These are phyloP conservation scores for Narthecium ossifragum DNA, from an alignment of 106 monocot genomes.

Conservation along the genomic window DNA sequence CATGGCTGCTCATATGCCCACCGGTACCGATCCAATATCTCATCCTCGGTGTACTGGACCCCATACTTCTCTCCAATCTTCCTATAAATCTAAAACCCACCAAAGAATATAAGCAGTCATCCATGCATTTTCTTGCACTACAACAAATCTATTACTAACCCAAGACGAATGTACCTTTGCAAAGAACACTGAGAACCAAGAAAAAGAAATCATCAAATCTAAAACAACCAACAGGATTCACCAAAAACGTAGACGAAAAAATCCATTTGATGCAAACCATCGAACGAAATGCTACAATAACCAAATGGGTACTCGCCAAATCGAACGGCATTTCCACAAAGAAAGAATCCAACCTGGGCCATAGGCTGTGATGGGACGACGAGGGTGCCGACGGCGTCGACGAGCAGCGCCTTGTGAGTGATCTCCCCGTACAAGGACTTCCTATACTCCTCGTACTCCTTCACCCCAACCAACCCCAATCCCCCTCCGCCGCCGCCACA, in stretches of 20 bases:
- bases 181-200: no score
- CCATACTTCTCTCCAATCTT: constrained; percentile 94
- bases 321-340: background rate
- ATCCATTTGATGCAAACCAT: no score
- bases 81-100: constrained; percentile 74
- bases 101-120: no score
- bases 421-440: constrained; percentile 73
- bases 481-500: constrained; percentile 7
- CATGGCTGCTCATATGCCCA: constrained; percentile 95
- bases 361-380: constrained; percentile 79
- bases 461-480: constrained; percentile 28
- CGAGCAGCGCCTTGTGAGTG: constrained; percentile 88
- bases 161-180: no score
- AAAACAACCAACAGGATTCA: background rate
- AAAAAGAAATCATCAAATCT: no score
- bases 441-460: constrained; percentile 79
- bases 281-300: background rate
- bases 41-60: constrained; percentile 77
- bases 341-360: constrained; percentile 51
- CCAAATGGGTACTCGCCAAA: no score
- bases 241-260: no score
- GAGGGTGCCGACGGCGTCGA: constrained; percentile 94
- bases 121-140: no score
- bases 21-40: constrained; percentile 82
- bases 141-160: no score